These are phyloP conservation scores for Ophryocystis elektroscirrha DNA, from an alignment of 169 alveolate species.

Conservation along the genomic window DNA sequence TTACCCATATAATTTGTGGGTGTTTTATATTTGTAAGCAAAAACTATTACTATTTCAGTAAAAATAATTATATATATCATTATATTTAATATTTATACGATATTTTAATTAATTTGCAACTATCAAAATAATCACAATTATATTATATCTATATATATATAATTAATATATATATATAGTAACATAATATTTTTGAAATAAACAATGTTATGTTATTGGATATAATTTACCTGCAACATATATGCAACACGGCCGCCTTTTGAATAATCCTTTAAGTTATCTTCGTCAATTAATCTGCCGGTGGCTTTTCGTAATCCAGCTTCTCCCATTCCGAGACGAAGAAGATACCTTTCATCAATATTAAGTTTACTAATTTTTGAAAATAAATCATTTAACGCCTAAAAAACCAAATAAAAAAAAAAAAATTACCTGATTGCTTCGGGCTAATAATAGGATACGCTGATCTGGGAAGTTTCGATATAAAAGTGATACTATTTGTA, in stretches of 20 bases:
- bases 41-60: constrained; percentile 1
- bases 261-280: constrained; percentile 32
- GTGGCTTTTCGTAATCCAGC: constrained; percentile 41
- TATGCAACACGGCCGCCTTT: constrained; percentile 59
- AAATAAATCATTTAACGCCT: constrained; percentile 70
- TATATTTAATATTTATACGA: constrained; percentile 9
- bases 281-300: constrained; percentile 12
- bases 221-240: too few species aligned
- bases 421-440: constrained; percentile 24
- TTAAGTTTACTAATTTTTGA: constrained; percentile 53
- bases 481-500: constrained; percentile 59
- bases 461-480: constrained; percentile 55
- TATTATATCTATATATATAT: constrained; percentile 1
- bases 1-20: background rate
- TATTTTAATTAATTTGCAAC: constrained; percentile 13
- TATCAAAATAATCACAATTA: constrained; percentile 13
- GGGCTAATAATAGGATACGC: constrained; percentile 46
- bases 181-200: constrained; percentile 9
- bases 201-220: too few species aligned
- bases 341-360: constrained; percentile 59
- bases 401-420: constrained; percentile 5
- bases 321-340: constrained; percentile 68
- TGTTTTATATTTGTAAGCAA: background rate
- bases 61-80: background rate
- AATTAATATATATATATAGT: constrained; percentile 16